Base-by-base conservation (phyloP, 352 stramenopile genomes). In the Globisporangium uncinulatum region DNA sequence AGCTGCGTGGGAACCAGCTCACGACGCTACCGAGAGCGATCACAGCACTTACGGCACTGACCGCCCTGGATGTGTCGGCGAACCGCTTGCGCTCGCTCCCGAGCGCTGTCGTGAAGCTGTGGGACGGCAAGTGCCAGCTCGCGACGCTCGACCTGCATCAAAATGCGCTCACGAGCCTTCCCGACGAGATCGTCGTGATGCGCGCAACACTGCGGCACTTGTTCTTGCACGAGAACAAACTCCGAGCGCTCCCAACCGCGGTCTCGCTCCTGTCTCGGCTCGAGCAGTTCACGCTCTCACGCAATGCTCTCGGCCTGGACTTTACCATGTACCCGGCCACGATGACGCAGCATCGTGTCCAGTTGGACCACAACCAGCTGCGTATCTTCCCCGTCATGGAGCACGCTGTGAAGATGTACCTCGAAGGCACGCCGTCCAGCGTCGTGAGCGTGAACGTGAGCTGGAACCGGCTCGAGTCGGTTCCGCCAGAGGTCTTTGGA, bases 331-430 rank as follows among this genome's bases (percentile, higher is more conserved):
- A 72, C 58, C 68, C 68, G 20, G 15, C 66, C 1, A 67, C 69
- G 6, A 20, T 44, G 0, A 29, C 13, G 2, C 59, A 66, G 46
- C 34, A 44, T 15, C 54, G 61, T 14, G 48, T 87, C 17, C 44
- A 17, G 0, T 48, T 87, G 0, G 65, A 72, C 1, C 67, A 87
- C 36, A 89, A 89, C 34, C 55, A 63, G 4, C 36, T 89, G 2
- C 54, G 56, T 14, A 14, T 49, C 10, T 75, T 67, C 54, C 75
- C 63, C 24, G 19, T n/a, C 3, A 34, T 52, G 13, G 24, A 56
- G 24, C 39, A 49, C 7, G 42, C 11, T 1, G 34, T 20, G 39
- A 51, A 42, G 49, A 56, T 34, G 54, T 63, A 54, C 47, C 34
- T 61, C 59, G 45, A 61, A 59, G 24, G 54, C 31, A 61, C 57